phyloP scores from a whole-genome alignment of 2,329 filamentous ascomycete genomes.

The Cladophialophora yegresii region DNA sequence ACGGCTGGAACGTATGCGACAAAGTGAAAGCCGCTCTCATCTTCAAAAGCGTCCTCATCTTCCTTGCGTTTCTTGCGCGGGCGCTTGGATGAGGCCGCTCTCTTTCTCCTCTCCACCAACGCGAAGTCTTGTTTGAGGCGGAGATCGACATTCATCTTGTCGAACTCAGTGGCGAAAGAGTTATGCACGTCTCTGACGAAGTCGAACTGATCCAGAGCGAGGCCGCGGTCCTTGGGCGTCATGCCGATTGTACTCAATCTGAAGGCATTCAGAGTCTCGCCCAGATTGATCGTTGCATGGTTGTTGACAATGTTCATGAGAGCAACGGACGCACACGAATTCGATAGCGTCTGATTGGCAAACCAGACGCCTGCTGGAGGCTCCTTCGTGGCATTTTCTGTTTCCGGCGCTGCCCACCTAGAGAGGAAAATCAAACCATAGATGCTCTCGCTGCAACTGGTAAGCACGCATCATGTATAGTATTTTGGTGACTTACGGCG shows the following conservation, averaged over 20 bases:
- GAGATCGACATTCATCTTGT: constrained; percentile 36
- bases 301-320: constrained; percentile 95
- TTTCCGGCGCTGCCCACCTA: constrained; percentile 65
- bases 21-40: constrained; percentile 77
- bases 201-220: constrained; percentile 70
- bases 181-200: constrained; percentile 85
- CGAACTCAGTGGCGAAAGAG: constrained; percentile 68
- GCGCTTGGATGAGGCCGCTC: constrained; percentile 35
- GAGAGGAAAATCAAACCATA: constrained; percentile 90
- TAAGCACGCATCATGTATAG: constrained; percentile 28
- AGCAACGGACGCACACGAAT: constrained; percentile 90
- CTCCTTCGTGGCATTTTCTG: constrained; percentile 53
- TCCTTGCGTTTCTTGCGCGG: constrained; percentile 43
- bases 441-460: constrained; percentile 63
- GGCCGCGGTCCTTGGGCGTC: constrained; percentile 71
- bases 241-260: constrained; percentile 70
- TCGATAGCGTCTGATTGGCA: constrained; percentile 83
- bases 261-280: constrained; percentile 69
- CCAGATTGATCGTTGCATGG: constrained; percentile 65
- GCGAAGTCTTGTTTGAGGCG: constrained; percentile 56
- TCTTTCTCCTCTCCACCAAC: constrained; percentile 42
- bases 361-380: constrained; percentile 79
- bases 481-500: constrained; percentile 51
- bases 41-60: constrained; percentile 50
- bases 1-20: constrained; percentile 80